These are phyloP conservation scores for Tolypocladium inflatum DNA, from an alignment of 2,329 filamentous ascomycete genomes.

Conservation along the genomic window DNA sequence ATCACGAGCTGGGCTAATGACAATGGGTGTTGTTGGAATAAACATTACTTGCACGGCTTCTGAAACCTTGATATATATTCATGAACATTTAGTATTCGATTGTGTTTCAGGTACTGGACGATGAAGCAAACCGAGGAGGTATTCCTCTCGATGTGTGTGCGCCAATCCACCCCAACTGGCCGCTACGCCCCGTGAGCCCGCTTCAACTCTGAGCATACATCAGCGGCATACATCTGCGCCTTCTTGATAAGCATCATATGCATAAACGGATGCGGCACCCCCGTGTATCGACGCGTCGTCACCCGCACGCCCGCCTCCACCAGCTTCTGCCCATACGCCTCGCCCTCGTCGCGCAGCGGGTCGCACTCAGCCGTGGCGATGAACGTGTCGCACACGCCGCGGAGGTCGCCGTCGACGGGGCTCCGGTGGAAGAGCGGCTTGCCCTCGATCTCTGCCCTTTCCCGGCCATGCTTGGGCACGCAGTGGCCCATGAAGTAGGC, in stretches of 20 bases:
- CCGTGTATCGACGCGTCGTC: slow-evolving; percentile 1
- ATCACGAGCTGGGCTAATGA: too few relatives aligned
- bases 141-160: background rate
- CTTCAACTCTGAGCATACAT: slow-evolving; percentile 2
- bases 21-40: background rate
- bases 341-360: slow-evolving; percentile 4
- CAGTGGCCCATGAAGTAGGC: slow-evolving; percentile 1
- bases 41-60: background rate
- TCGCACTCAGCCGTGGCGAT: slow-evolving; percentile 3
- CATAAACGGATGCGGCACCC: slow-evolving; percentile 4
- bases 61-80: background rate
- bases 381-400: slow-evolving; percentile 2
- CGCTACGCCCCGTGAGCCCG: background rate
- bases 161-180: background rate
- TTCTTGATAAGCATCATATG: slow-evolving; percentile 1
- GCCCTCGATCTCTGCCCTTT: background rate
- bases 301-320: background rate
- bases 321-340: slow-evolving; percentile 3
- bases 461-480: background rate
- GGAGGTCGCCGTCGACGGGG: slow-evolving; percentile 2
- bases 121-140: background rate
- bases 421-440: background rate
- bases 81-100: too few relatives aligned
- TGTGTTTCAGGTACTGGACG: too few relatives aligned
- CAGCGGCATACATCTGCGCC: slow-evolving; percentile 3